Evolutionary conservation across 495 filamentous ascomycete species (phyloP), one percentile per base, ranked within the genome.

Genomic region (Cryomyces antarcticus): DNA sequence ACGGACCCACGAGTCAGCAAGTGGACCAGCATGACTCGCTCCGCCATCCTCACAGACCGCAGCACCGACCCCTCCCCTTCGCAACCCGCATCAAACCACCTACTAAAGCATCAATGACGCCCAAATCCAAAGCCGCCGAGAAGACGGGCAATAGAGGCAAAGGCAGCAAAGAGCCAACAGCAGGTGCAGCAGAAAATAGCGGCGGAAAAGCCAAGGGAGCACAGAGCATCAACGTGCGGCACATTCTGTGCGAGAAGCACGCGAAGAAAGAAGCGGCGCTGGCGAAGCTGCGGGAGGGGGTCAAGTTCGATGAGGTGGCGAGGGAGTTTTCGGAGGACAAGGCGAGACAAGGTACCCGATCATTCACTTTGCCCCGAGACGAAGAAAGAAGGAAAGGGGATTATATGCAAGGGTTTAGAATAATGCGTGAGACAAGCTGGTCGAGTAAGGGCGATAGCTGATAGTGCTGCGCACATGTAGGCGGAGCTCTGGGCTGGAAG

Each of bases 231-330:
- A 85, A 92, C 51, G 82, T 87, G 35, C 69, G 87, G 13, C 87
- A 95, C 60, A 92, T 95, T 51, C 66, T 95, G 49, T 93, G 86
- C 56, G 81, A 83, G 56, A 95, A 95, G 59, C 73, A 86, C 59
- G 64, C 70, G 36, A 86, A 81, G 61, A 92, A 87, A 56, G 83
- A 93, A 63, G 82, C 89, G 57, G 87, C 85, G 0, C 57, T 93
- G 5, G 70, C 73, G 43, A 82, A 89, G 61, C 62, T 93, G 12
- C 68, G 69, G 38, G 75, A 73, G 29, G 85, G 86, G 6, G 68
- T 66, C 28, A 86, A 84, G 52, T 95, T 95, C 52, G 82, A 89
- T 50, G 79, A 82, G n/a, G 84, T 93, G 4, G 87, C 87, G 5
- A 67, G 72, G 47, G 76, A 85, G 54, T 87, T 78, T 49, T 86